Conservation (phyloP, 108 stramenopile species). For the Cyclotella baltica region DNA sequence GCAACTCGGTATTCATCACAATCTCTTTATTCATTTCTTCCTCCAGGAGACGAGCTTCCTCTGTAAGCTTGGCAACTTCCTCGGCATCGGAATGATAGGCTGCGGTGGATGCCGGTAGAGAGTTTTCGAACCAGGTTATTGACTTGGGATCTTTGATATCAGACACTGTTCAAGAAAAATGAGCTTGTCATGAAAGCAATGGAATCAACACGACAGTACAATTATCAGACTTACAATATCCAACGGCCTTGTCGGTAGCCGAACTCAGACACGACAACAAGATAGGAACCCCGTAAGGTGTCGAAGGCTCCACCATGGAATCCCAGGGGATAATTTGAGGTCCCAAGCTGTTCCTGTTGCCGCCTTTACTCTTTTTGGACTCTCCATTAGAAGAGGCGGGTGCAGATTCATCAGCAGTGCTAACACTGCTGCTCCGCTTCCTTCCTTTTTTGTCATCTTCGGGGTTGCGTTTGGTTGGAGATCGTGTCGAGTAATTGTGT, state of each 20-base stretch:
- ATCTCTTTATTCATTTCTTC: slow-evolving; percentile 69
- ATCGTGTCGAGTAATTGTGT: slow-evolving; percentile 22
- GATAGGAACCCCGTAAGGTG: slow-evolving; percentile 82
- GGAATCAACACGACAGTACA: not conserved
- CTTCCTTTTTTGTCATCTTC: slow-evolving; percentile 30
- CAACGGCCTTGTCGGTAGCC: slow-evolving; percentile 69
- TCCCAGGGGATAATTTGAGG: slow-evolving; percentile 68
- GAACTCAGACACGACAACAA: slow-evolving; percentile 70
- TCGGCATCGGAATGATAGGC: slow-evolving; percentile 39
- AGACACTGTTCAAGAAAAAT: slow-evolving; percentile 25
- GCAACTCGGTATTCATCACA: slow-evolving; percentile 61
- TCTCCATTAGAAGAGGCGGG: slow-evolving; percentile 20
- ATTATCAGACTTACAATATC: slow-evolving; percentile 54
- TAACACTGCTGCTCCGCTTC: slow-evolving; percentile 45
- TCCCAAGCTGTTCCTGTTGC: slow-evolving; percentile 34
- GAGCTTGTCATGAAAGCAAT: not conserved
- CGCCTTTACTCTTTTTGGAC: not conserved
- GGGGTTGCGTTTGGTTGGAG: slow-evolving; percentile 21
- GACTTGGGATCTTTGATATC: slow-evolving; percentile 54
- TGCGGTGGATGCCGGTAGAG: slow-evolving; percentile 57
- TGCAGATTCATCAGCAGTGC: slow-evolving; percentile 23
- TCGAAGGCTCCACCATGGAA: slow-evolving; percentile 66
- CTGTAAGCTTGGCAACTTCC: slow-evolving; percentile 49
- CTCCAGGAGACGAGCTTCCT: slow-evolving; percentile 62
- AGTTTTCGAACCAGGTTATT: slow-evolving; percentile 67